Base-by-base conservation (phyloP, 2,329 filamentous ascomycete genomes). In the Chalaropsis thielavioides region DNA sequence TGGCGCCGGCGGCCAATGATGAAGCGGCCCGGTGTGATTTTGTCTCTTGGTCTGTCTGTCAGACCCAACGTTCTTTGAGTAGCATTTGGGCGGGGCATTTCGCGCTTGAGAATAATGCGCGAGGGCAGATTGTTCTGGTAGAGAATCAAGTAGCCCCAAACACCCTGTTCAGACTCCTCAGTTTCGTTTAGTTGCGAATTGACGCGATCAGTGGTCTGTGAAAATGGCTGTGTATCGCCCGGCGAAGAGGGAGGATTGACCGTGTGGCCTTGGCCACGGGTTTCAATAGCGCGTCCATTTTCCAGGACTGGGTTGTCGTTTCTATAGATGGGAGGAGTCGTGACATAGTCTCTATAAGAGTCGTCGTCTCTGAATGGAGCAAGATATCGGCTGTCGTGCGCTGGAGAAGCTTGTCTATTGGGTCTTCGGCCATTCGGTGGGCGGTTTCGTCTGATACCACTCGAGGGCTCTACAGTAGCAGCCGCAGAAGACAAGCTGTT, bases 101-200 rank as follows among this genome's bases (percentile, higher is more conserved):
- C 80, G 67, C 80, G 82, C 65, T 92, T 82, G 71, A 99, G 74
- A 7, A 95, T 88, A 24, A 83, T 71, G 58, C 75, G 95, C 75
- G 74, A 88, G 76, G 75, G 84, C 51, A 74, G 86, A 64, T 87
- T 83, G 63, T 82, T 81, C 71, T 92, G 86, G 27, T 96, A 77
- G 1, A 92, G 90, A 64, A 96, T 83, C 4, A 99, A 79, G 71
- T 97, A 99, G 13, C 95, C 95, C 94, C 94, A 99, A 0, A 97
- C 90, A 8, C 90, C 90, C 73, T 95, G 89, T 58, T 83, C 80
- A 68, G 79, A 83, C 75, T 96, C 91, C 72, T 96, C 89, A 68
- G 92, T 83, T 3, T 95, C 89, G 65, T 95, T 90, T 68, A 58
- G 61, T 38, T 62, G 59, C 15, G 58, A 59, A 35, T 61, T 62